A percentile compares a stretch with the other conserved stretches of the same genome.
Conservation (phyloP, 2,329 filamentous ascomycete species). For the Calonectria pauciramosa region DNA sequence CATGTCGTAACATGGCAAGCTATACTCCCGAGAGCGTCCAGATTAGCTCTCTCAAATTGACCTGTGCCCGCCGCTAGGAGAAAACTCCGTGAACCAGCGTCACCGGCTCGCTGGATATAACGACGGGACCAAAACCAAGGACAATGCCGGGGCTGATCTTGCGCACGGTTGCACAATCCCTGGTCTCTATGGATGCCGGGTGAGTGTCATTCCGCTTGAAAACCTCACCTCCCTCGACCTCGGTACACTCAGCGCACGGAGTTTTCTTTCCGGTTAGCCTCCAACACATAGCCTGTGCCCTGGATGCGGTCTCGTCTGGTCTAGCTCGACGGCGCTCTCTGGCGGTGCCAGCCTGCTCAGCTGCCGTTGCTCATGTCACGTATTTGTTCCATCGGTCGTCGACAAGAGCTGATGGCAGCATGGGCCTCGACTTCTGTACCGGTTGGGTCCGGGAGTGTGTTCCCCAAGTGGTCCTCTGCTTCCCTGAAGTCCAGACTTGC, state of each 20-base stretch:
- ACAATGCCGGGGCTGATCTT: conserved; percentile 11
- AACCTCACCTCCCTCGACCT: conserved; percentile 17
- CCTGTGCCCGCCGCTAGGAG: not conserved
- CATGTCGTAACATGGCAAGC: not conserved
- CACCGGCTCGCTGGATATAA: not conserved
- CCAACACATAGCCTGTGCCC: not conserved
- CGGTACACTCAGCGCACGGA: conserved; percentile 19
- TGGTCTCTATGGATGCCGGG: conserved; percentile 34
- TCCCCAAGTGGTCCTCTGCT: not conserved
- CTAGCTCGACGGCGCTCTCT: not conserved
- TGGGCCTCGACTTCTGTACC: not conserved
- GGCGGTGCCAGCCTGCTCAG: not conserved
- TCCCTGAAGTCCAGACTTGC: not conserved
- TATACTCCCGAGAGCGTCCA: not conserved
- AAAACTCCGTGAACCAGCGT: not conserved
- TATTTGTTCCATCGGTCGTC: not conserved
- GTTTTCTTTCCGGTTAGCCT: not conserved
- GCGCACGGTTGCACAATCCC: not conserved
- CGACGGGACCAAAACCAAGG: not conserved
- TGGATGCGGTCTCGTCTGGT: not conserved
- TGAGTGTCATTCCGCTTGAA: conserved; percentile 27
- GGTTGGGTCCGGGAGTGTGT: not conserved
- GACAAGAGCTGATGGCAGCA: not conserved
- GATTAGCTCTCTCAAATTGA: not conserved
- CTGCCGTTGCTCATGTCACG: not conserved